Conservation (phyloP, 1,284 basidiomycete species). For the Leccinum subrobustum region DNA sequence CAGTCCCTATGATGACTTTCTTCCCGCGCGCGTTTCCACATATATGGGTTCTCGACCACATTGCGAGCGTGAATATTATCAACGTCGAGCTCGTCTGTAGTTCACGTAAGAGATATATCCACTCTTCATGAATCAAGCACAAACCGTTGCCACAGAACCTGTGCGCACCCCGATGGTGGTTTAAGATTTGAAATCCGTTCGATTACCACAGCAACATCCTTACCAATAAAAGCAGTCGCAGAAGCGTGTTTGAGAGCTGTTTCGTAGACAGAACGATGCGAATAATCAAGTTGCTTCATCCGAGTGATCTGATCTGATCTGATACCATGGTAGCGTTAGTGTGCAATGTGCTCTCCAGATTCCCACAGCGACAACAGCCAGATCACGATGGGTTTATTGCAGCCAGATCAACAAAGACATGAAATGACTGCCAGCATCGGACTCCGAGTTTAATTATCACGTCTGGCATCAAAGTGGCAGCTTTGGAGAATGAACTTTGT, state of each 20-base stretch:
- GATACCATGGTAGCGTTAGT: conserved; percentile 8
- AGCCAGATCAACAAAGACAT: background rate
- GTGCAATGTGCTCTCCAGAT: background rate
- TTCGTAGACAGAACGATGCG: conserved; percentile 1
- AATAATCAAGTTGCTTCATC: conserved; percentile 5
- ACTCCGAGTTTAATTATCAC: too few relatives aligned
- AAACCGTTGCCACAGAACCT: conserved; percentile 18
- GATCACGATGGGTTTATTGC: background rate
- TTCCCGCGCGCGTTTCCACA: conserved; percentile 33
- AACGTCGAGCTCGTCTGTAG: conserved; percentile 14
- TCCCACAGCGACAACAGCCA: background rate
- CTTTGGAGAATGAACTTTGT: too few relatives aligned
- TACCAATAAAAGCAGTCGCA: conserved; percentile 9
- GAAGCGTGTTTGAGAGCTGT: conserved; percentile 9
- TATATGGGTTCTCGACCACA: conserved; percentile 33
- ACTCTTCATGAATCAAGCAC: background rate
- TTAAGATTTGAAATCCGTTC: too few relatives aligned
- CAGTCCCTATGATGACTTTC: conserved; percentile 19
- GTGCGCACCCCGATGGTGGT: background rate
- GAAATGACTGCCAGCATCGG: too few relatives aligned
- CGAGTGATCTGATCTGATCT: conserved; percentile 10
- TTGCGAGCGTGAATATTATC: conserved; percentile 31
- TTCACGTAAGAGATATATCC: background rate
- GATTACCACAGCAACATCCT: background rate
- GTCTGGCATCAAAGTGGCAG: too few relatives aligned